Evolutionary conservation across 192 early-diverging fungal species (phyloP).

Genomic region (Umbelopsis sp.): DNA sequence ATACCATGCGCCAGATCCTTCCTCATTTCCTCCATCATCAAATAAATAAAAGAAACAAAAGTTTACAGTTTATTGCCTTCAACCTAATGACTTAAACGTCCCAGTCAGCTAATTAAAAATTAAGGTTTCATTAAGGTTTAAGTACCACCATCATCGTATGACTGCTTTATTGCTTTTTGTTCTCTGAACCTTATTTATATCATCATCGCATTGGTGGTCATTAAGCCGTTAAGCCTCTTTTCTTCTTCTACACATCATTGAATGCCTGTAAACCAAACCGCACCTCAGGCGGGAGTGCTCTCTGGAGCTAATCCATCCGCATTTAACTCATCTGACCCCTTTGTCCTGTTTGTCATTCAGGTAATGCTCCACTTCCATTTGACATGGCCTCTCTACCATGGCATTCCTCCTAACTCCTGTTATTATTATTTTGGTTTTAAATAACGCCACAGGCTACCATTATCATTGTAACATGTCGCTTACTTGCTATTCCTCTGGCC

Average conservation of each 20-base stretch:
- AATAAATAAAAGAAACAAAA: no score
- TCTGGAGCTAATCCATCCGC: conserved; percentile 65
- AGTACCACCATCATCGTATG: not conserved
- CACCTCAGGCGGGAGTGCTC: conserved; percentile 54
- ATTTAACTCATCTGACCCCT: conserved; percentile 52
- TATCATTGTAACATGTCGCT: conserved; percentile 71
- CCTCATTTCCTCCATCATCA: no score
- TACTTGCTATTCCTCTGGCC: conserved; percentile 62
- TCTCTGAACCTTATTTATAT: no score
- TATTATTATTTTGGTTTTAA: not conserved
- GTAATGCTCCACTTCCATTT: conserved; percentile 32
- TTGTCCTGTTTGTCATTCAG: conserved; percentile 83
- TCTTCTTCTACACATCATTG: not conserved
- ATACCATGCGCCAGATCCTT: no score
- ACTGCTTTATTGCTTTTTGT: no score
- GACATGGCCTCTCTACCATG: no score
- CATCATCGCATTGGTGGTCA: no score
- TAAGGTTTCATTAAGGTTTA: not conserved
- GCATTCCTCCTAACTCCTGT: not conserved
- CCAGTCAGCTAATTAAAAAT: no score
- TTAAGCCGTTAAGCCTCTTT: not conserved
- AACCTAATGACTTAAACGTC: no score
- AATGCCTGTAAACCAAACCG: conserved; percentile 2
- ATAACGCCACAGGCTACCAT: conserved; percentile 46
- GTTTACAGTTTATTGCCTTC: no score